These are phyloP conservation scores for Starmerella apis DNA, from an alignment of 805 yeast genomes.

Conservation along the genomic window DNA sequence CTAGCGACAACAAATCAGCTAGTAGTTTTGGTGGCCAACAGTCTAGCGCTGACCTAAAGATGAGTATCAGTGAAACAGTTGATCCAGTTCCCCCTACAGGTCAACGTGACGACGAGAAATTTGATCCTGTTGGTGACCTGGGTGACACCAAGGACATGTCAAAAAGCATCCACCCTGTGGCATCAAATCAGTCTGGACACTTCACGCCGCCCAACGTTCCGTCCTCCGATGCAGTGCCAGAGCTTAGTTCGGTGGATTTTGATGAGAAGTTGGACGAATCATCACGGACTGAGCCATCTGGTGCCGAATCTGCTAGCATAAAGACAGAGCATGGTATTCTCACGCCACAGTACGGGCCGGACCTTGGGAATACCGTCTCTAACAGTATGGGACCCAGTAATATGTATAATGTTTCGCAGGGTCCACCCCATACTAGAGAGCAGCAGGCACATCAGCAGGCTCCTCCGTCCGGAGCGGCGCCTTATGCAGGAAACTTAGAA, in stretches of 20 bases:
- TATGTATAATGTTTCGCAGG: not conserved
- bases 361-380: not conserved
- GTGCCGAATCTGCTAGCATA: not conserved
- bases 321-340: not conserved
- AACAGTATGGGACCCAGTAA: not conserved
- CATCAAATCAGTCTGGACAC: not conserved
- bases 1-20: not conserved
- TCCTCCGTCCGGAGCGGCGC: too few relatives aligned
- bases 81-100: not conserved
- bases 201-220: not conserved
- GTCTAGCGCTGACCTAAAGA: not conserved
- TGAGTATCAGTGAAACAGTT: conserved; percentile 3
- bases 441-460: too few relatives aligned
- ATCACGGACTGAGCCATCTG: not conserved
- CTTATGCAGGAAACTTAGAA: not conserved
- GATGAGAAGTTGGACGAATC: not conserved
- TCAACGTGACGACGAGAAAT: not conserved
- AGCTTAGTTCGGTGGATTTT: not conserved
- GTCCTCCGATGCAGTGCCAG: not conserved
- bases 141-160: not conserved
- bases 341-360: conserved; percentile 1
- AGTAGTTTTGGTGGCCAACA: not conserved
- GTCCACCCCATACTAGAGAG: not conserved
- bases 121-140: not conserved
- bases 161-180: not conserved